Base-by-base conservation (phyloP, 257 asterid genomes). In the Parsonsia alboflavescens region DNA sequence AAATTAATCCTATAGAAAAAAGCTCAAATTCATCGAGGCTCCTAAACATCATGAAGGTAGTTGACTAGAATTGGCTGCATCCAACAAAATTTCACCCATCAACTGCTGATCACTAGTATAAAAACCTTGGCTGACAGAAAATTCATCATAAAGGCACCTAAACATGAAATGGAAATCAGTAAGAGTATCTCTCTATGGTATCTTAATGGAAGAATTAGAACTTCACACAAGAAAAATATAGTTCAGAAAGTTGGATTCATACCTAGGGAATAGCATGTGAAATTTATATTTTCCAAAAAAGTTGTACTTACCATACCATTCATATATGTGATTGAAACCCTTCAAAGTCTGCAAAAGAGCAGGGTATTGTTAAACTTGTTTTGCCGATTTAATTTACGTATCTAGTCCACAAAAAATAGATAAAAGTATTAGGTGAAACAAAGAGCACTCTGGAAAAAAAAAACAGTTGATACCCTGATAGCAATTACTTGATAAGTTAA, bases 221-320 rank as follows among this genome's bases (percentile, higher is more conserved):
- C 19, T 2, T 68, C 33, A 24, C 48, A 42, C 39, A 19, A 5
- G 64, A 30, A 53, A 54, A 22, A 22, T 76, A 62, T 10, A 61
- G 46, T 24, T 17, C 36, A 44, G n/a, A 30, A 36, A 19, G 16
- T 21, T 24, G 6, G 39, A 7, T 45, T 19, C 30, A 30, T 7
- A 41, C 21, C 39, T 11, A 45, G 39, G 28, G 24, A 13, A 68
- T 66, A 30, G 50, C 15, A 45, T n/a, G 42, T 45, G 45, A 26
- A 66, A 65, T 52, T 33, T 50, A 22, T 61, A 49, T 28, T 19
- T 7, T 22, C 24, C 19, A 30, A 33, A 52, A 56, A 33, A 49
- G 41, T 42, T 41, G 69, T 16, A 42, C 84, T 64, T 81, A 81
- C 84, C 84, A 70, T 58, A 49, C 61, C 67, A 41, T 73, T 74